Base-by-base conservation (phyloP, 129 eudicot species). In the Kitagawia praeruptora region DNA sequence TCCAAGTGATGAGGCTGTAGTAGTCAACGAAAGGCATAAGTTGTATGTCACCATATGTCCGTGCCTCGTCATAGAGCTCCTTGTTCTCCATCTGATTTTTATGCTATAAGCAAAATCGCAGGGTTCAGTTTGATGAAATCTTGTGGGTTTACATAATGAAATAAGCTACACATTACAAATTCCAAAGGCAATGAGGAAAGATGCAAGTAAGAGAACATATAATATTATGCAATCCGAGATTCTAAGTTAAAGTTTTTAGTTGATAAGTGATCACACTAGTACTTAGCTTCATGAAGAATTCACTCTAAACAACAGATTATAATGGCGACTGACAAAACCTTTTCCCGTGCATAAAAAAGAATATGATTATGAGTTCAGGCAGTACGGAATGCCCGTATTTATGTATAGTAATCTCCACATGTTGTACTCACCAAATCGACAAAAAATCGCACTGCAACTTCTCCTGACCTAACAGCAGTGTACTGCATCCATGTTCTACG, bases 401-500 rank as follows among this genome's bases (percentile, higher is more conserved):
- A 72, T 72, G 42, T 41, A 18, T 16, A 71, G 15, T 39, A 72
- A 41, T 11, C 0, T 39, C 75, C 6, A 21, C 27, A 64, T 37
- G 73, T 14, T 51, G 74, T 15, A 86, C 97, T 87, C 67, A 95
- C 99, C 92, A 95, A 86, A 67, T 96, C 97, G 63, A 95, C 98
- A 85, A 95, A 95, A 84, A 95, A 95, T 2, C 94, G 96, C 48
- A 92, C 98, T 5, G 94, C 97, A 63, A 95, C 96, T 74, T 84
- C 80, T 61, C 97, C 98, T 31, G 96, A 91, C 66, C 92, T 90
- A 12, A 95, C 97, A 34, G 85, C 86, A 79, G 86, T 77, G 75
- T 92, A 95, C 74, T 95, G 98, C 98, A 95, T 95, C 98, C 98
- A 95, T 23, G 98, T 87, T 85, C 98, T 86, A 83, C 97, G 86